phyloP scores from a whole-genome alignment of 305 asterid species.

The Solanum hybrid region DNA sequence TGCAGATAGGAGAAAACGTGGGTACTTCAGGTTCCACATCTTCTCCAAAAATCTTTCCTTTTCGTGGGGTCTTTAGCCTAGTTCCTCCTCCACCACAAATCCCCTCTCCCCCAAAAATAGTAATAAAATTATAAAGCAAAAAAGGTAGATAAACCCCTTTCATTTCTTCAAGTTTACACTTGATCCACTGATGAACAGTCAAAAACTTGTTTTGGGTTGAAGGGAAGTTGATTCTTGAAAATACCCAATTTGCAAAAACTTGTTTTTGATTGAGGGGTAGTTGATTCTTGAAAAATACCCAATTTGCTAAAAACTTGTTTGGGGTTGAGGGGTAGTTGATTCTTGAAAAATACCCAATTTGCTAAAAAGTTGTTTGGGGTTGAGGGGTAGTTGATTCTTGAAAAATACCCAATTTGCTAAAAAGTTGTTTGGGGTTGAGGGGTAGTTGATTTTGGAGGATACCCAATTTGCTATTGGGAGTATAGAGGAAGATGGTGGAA shows the following conservation, averaged over 20 bases:
- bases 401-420: background rate
- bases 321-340: background rate
- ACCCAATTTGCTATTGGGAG: background rate
- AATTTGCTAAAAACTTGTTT: background rate
- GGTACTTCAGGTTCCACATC: background rate
- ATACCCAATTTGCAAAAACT: background rate
- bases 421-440: background rate
- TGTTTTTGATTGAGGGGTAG: background rate
- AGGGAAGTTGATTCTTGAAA: background rate
- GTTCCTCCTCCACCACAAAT: background rate
- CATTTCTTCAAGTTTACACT: background rate
- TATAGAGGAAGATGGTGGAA: constrained; percentile 19
- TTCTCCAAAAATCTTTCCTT: background rate
- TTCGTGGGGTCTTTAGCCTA: background rate
- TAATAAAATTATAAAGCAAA: background rate
- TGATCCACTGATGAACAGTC: background rate
- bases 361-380: background rate
- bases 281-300: background rate
- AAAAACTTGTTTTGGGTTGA: background rate
- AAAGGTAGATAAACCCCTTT: background rate
- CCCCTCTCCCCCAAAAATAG: background rate
- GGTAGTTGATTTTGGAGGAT: background rate
- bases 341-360: background rate
- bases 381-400: background rate
- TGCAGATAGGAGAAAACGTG: background rate